These are phyloP conservation scores for Parietaria judaica DNA, from an alignment of 306 rosid genomes.

Conservation along the genomic window DNA sequence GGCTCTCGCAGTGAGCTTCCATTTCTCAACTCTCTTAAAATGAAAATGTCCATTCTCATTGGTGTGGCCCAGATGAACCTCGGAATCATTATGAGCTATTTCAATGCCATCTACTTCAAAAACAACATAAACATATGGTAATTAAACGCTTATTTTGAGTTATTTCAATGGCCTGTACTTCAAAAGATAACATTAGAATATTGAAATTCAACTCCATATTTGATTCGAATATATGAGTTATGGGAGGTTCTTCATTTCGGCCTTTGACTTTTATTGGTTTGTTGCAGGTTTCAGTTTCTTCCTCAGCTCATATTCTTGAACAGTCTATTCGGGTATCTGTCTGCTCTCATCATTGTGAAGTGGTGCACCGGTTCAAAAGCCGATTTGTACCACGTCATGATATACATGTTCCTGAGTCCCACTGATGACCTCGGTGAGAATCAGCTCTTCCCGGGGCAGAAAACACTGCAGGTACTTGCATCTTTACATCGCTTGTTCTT, in stretches of 20 bases:
- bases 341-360: constrained; percentile 71
- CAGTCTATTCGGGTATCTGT: constrained; percentile 84
- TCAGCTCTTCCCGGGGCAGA: constrained; percentile 91
- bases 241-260: constrained; percentile 7
- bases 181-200: too few relatives aligned
- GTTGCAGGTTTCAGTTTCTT: constrained; percentile 82
- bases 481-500: not conserved
- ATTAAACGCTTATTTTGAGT: not conserved
- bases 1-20: constrained; percentile 93
- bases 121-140: constrained; percentile 72
- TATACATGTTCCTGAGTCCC: constrained; percentile 96
- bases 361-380: constrained; percentile 95
- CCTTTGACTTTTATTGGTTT: not conserved
- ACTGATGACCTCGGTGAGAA: constrained; percentile 87
- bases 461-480: constrained; percentile 55
- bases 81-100: constrained; percentile 80
- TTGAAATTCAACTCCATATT: not conserved
- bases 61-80: constrained; percentile 99
- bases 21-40: constrained; percentile 91
- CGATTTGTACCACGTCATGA: constrained; percentile 90
- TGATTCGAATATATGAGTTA: constrained; percentile 7
- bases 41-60: constrained; percentile 95
- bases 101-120: constrained; percentile 66
- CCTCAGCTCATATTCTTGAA: constrained; percentile 92
- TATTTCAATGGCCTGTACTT: too few relatives aligned